Evolutionary conservation across 1,139 yeast species (phyloP), one percentile per base, ranked within the genome.

Genomic region (Yamadazyma sp.): DNA sequence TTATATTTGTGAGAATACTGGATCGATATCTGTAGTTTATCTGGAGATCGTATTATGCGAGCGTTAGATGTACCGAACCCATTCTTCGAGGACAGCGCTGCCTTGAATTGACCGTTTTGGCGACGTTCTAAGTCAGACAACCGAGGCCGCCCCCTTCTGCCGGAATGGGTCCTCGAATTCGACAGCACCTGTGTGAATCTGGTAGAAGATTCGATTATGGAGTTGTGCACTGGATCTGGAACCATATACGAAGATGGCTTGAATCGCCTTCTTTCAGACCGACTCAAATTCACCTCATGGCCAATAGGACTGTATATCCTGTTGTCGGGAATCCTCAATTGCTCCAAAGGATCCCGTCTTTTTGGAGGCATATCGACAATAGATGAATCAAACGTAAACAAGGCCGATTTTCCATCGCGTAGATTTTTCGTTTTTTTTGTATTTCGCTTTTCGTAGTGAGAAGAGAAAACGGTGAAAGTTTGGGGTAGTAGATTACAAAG

Each of bases 311-410:
- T 48, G 28, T 46, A 50, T 8, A 46, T 47, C 24, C 52, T 35
- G 30, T 50, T 49, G 30, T 50, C 49, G 14, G 53, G 50, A 22
- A 50, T 50, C 44, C 50, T 38, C 26, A 50, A 40, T 27, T 42
- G 43, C 22, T 46, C 44, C 26, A 48, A 31, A 9, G 47, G 49
- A 38, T 49, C 48, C 39, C 53, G 40, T 35, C 34, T 45, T 29
- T 39, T 48, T 17, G 53, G 50, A 11, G 49, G 43, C 53, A 49
- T 49, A 17, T n/a, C 34, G 29, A 20, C 20, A 4, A 4, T 17
- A 20, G 9, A n/a, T 16, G 16, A 26, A 20, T 28, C 20, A 28
- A 33, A 36, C 25, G 37, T 39, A 39, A 39, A 36, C 37, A 39
- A 30, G 22, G 22, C 22, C 22, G 22, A 20, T 20, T 16, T 27